Evolutionary conservation across 495 filamentous ascomycete species (phyloP).

Genomic region (Neurospora pannonica): DNA sequence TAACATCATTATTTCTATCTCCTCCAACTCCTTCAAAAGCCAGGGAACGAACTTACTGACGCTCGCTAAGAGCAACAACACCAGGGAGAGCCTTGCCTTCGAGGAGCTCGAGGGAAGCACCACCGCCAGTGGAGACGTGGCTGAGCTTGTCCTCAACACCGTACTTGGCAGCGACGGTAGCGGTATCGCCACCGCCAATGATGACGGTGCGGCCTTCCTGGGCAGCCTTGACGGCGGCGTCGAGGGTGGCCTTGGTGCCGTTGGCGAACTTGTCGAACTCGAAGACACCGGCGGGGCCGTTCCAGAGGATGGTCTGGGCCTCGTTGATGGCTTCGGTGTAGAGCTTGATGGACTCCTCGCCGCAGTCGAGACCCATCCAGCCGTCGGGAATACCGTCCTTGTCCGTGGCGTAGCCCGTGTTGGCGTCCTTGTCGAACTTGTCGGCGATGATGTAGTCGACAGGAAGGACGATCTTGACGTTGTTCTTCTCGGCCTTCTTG

Average conservation of each 20-base stretch:
- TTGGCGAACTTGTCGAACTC: slow-evolving; percentile 90
- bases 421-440: slow-evolving; percentile 84
- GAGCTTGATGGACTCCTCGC: slow-evolving; percentile 72
- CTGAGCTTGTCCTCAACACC: slow-evolving; percentile 90
- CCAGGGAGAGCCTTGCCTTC: slow-evolving; percentile 97
- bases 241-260: slow-evolving; percentile 82
- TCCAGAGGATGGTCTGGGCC: slow-evolving; percentile 98
- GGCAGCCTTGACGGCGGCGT: slow-evolving; percentile 72
- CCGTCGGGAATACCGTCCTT: slow-evolving; percentile 85
- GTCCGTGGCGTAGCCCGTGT: slow-evolving; percentile 74
- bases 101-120: slow-evolving; percentile 88
- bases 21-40: too few relatives aligned
- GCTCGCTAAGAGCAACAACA: slow-evolving; percentile 84
- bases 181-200: slow-evolving; percentile 96
- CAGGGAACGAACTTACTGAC: slow-evolving; percentile 16
- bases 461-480: slow-evolving; percentile 88
- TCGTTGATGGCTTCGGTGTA: slow-evolving; percentile 77
- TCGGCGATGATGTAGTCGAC: slow-evolving; percentile 93
- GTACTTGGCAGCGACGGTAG: slow-evolving; percentile 96
- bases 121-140: slow-evolving; percentile 95
- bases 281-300: slow-evolving; percentile 93
- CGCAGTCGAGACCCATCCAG: slow-evolving; percentile 95
- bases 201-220: slow-evolving; percentile 85
- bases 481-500: slow-evolving; percentile 93
- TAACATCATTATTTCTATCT: slow-evolving; percentile 6